These are phyloP conservation scores for Scutellaria barbata DNA, from an alignment of 257 asterid genomes.

Conservation along the genomic window DNA sequence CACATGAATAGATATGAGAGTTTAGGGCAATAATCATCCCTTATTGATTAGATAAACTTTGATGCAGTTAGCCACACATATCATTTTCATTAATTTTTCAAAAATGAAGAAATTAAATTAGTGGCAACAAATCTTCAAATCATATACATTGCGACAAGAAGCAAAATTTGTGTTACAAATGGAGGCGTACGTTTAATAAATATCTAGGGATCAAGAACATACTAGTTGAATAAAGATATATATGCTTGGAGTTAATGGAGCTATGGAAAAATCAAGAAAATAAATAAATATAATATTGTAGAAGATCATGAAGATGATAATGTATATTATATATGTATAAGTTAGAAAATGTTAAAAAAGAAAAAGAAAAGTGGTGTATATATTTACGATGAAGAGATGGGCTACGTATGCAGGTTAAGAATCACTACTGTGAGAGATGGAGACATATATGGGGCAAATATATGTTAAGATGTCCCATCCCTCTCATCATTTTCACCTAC, in stretches of 20 bases:
- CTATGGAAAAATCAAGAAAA: not conserved
- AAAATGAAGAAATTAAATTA: too few relatives aligned
- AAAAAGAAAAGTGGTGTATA: not conserved
- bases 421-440: slow-evolving; percentile 45
- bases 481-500: slow-evolving; percentile 47
- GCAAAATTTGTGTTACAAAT: too few relatives aligned
- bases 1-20: too few relatives aligned
- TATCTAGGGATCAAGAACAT: too few relatives aligned
- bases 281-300: not conserved
- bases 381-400: slow-evolving; percentile 53
- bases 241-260: not conserved
- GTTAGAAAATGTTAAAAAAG: not conserved
- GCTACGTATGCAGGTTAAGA: slow-evolving; percentile 50
- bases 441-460: slow-evolving; percentile 39
- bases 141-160: too few relatives aligned
- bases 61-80: too few relatives aligned
- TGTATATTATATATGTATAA: too few relatives aligned
- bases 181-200: too few relatives aligned
- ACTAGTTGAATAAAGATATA: not conserved
- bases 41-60: too few relatives aligned
- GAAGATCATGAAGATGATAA: not conserved
- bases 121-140: too few relatives aligned
- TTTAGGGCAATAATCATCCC: too few relatives aligned
- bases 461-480: slow-evolving; percentile 46
- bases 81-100: too few relatives aligned